Conservation (phyloP, 2,329 filamentous ascomycete species). For the Teratosphaeria nubilosa region DNA sequence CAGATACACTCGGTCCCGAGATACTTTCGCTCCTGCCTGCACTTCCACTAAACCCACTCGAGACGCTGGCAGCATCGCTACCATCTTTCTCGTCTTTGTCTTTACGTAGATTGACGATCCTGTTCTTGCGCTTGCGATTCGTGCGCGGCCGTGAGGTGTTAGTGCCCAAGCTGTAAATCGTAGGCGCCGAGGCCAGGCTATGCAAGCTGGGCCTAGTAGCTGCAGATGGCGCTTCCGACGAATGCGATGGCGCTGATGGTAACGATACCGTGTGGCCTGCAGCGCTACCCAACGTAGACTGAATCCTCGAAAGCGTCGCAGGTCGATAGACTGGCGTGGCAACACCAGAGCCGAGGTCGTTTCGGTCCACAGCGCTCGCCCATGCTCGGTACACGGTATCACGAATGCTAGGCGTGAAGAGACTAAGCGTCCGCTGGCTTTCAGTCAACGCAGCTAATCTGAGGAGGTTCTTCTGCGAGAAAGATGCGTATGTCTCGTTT, state of each 20-base stretch:
- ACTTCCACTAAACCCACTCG: conserved; percentile 33
- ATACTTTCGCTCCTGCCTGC: conserved; percentile 17
- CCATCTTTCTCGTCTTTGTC: conserved; percentile 34
- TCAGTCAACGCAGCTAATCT: conserved; percentile 73
- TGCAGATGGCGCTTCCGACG: conserved; percentile 53
- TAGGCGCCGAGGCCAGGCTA: conserved; percentile 48
- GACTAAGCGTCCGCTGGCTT: conserved; percentile 78
- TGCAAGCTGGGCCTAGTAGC: conserved; percentile 60
- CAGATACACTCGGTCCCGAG: conserved; percentile 26
- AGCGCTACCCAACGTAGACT: conserved; percentile 27
- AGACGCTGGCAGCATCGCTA: conserved; percentile 37
- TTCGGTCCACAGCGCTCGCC: conserved; percentile 66
- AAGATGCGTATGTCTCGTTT: conserved; percentile 74
- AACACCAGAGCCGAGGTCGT: conserved; percentile 40
- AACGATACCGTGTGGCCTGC: conserved; percentile 11
- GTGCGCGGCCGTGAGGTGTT: conserved; percentile 50
- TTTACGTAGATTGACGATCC: conserved; percentile 71
- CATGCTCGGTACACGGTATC: conserved; percentile 89
- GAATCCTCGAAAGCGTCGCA: conserved; percentile 36
- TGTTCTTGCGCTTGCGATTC: conserved; percentile 69
- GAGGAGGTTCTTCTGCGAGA: conserved; percentile 89
- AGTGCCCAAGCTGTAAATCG: conserved; percentile 45
- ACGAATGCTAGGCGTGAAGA: conserved; percentile 83
- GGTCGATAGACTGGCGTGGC: conserved; percentile 33
- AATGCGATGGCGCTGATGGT: conserved; percentile 43